Conservation (phyloP, 345 rosid genomes). For the Mallotus nudiflorus region DNA sequence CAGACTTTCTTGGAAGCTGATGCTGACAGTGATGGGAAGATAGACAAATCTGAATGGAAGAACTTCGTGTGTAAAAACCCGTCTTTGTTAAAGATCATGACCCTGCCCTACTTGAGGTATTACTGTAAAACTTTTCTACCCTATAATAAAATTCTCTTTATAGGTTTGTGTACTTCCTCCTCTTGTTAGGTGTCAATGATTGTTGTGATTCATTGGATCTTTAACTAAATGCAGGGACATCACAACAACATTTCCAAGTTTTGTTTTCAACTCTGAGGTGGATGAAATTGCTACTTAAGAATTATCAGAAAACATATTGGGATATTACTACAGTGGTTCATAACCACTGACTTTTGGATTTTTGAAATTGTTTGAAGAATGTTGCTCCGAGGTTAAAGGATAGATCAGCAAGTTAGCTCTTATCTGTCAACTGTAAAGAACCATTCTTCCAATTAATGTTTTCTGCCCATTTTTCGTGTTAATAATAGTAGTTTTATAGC, state of each 20-base stretch:
- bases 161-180: neutral
- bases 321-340: constrained; percentile 2
- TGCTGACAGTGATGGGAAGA: constrained; percentile 79
- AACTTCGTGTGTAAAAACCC: constrained; percentile 84
- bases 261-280: constrained; percentile 88
- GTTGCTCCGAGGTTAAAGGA: neutral
- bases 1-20: constrained; percentile 96
- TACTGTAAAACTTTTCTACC: neutral
- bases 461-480: constrained; percentile 3
- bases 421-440: constrained; percentile 6
- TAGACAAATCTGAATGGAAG: constrained; percentile 81
- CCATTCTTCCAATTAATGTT: neutral
- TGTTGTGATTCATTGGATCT: neutral
- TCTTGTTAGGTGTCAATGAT: neutral
- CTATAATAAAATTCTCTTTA: neutral
- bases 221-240: constrained; percentile 72
- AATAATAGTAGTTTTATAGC: constrained; percentile 1
- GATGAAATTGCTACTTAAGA: constrained; percentile 74
- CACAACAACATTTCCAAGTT: constrained; percentile 93
- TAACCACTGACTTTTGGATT: neutral
- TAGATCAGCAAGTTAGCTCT: neutral
- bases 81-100: constrained; percentile 86
- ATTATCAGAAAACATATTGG: neutral
- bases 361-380: neutral
- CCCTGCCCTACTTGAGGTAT: constrained; percentile 91